A percentile compares a stretch with the other conserved stretches of the same genome.
Conservation (phyloP, 306 rosid species). For the Calophaca sinica region DNA sequence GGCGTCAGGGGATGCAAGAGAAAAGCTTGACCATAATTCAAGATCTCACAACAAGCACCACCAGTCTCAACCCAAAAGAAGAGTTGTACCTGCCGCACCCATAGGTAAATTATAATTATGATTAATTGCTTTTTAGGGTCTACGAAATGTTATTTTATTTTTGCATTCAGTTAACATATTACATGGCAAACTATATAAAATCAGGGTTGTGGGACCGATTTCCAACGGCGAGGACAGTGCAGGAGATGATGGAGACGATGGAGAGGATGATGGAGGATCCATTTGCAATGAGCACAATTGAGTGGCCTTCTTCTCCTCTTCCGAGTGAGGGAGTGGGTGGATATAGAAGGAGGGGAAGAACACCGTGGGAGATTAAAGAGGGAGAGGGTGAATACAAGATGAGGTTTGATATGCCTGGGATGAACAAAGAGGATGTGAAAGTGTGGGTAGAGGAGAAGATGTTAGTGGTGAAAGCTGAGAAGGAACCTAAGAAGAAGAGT, state of each 20-base stretch:
- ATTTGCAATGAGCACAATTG: conserved; percentile 54
- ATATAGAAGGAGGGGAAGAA: conserved; percentile 67
- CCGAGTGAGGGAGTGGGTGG: conserved; percentile 50
- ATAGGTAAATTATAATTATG: conserved; percentile 50
- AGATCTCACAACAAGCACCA: conserved; percentile 44
- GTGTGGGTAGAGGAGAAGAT: conserved; percentile 90
- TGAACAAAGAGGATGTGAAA: conserved; percentile 81
- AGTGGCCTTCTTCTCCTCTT: conserved; percentile 53
- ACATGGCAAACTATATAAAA: background rate
- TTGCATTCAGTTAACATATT: too few species aligned
- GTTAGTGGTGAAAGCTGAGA: conserved; percentile 81
- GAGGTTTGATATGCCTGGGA: conserved; percentile 96
- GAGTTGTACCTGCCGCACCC: conserved; percentile 56
- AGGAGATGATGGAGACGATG: conserved; percentile 91
- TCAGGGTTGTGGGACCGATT: conserved; percentile 82
- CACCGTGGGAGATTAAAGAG: conserved; percentile 90
- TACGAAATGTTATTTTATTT: background rate
- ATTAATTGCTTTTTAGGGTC: background rate
- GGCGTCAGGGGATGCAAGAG: conserved; percentile 62
- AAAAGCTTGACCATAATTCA: conserved; percentile 61
- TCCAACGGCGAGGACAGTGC: conserved; percentile 80
- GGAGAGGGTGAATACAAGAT: conserved; percentile 73
- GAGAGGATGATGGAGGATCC: conserved; percentile 89
- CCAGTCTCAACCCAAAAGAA: conserved; percentile 53
- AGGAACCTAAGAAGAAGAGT: conserved; percentile 41